Evolutionary conservation across 2,329 filamentous ascomycete species (phyloP), one percentile per base, ranked within the genome.

Genomic region (Pleurostoma richardsiae): DNA sequence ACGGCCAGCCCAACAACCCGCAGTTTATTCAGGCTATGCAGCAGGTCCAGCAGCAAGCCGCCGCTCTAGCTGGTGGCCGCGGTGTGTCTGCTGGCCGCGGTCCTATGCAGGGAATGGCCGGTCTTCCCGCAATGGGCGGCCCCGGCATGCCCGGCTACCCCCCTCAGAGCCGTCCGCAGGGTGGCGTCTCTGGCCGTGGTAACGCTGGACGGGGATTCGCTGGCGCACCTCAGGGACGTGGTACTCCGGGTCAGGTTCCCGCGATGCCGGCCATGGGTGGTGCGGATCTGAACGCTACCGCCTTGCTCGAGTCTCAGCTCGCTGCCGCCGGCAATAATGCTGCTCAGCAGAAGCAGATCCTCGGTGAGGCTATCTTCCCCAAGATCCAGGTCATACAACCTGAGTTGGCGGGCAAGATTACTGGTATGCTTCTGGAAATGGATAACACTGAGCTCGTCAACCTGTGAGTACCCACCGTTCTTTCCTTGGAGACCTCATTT

Each of bases 361-460:
- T 99, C 46, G 94, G 94, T 68, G 94, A 99, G 76, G 85, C 90
- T 59, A 87, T 99, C 60, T 99, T 97, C 81, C 94, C 94, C 65
- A 99, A 97, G 86, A 97, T 99, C 63, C 85, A 91, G 70, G 83
- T 82, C 57, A 85, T 96, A 72, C 94, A 99, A 77, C 88, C 90
- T 50, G 91, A 96, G 61, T 80, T 99, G 62, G 94, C 94, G 53
- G 94, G 94, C 66, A 99, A 99, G 85, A 97, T 99, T 70, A 99
- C 94, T 52, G 94, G 94, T 73, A 99, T 99, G 94, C 86, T 99
- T 61, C 74, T 99, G 61, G 94, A 99, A 82, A 99, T 99, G 94
- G 94, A 97, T 62, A 97, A 97, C 73, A 68, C 79, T 48, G 94
- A 99, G 77, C 78, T 99, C 60, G 80, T 99, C 65, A 89, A 88